Evolutionary conservation across 768 basidiomycete genomes (phyloP), one percentile per base, ranked within the genome.

Genomic region (Daedaleopsis sinensis): DNA sequence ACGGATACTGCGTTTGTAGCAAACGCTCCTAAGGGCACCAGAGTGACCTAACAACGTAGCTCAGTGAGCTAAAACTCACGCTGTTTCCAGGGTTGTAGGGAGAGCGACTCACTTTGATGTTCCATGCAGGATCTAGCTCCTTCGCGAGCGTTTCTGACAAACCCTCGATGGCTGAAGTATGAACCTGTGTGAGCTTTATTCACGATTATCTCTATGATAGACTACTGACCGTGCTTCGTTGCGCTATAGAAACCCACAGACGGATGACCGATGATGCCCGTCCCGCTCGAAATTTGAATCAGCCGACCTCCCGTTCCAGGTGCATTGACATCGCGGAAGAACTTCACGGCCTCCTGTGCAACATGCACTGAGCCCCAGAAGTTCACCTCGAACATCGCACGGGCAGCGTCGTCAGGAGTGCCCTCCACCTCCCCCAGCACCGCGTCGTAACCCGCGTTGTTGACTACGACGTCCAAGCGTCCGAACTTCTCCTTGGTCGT

Each of bases 41-140:
- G 21, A 16, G 66, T 58, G 19, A 72, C 47, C 69, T 72, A 38
- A 32, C 27, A 32, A 32, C 7, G 27, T 32, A 7, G 7, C 27
- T 32, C 27, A 32, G 7, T 32, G 27, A 32, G 27, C 27, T 7
- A 32, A 7, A 32, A 7, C 27, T 32, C 7, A 32, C 27, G 3
- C 27, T 32, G 27, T 32, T 32, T 3, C 27, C 27, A 3, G 27
- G n/a, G n/a, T n/a, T n/a, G n/a, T n/a, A n/a, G n/a, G n/a, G 27
- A 3, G 46, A 72, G 16, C 53, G 78, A 80, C 27, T 32, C 27
- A 32, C 27, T 68, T 77, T 80, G 65, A 82, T 80, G 53, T 81
- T 79, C 81, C 81, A 82, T 19, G 37, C 68, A 16, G 81, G 80
- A 48, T 81, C 79, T 3, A 81, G 57, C 59, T 82, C 81, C 44